Evolutionary conservation across 2,329 filamentous ascomycete genomes (phyloP).

Genomic region (Xylariaceae sp.): DNA sequence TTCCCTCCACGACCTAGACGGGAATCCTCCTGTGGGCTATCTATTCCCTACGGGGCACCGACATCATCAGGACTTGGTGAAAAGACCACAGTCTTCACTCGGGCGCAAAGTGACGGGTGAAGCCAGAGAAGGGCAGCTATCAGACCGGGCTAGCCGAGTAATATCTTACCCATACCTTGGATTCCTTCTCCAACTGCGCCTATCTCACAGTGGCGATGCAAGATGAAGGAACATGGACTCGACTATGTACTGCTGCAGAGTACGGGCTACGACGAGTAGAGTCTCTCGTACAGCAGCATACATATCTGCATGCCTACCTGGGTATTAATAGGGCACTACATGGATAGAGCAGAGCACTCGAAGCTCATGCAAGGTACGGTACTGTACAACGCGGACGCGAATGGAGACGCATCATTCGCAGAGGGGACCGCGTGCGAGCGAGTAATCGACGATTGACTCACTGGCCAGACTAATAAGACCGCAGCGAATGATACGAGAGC

Average conservation of each 20-base stretch:
- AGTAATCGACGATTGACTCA: conserved; percentile 17
- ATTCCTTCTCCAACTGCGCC: neutral
- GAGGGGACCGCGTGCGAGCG: neutral
- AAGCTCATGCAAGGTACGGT: conserved; percentile 27
- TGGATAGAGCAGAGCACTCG: neutral
- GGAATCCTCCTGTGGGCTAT: neutral
- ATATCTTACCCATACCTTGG: neutral
- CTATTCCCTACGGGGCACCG: neutral
- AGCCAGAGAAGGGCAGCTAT: neutral
- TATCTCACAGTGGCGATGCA: conserved; percentile 10
- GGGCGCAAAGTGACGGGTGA: neutral
- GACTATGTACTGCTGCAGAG: neutral
- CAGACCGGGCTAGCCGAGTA: neutral
- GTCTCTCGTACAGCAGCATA: neutral
- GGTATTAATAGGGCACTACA: too few species aligned
- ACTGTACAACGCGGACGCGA: conserved; percentile 26
- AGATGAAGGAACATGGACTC: neutral
- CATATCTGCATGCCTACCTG: neutral
- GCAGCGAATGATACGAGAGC: conserved; percentile 29
- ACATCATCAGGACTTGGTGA: neutral
- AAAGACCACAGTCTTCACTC: too few species aligned
- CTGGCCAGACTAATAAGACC: conserved; percentile 13
- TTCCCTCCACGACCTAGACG: neutral
- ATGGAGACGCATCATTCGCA: conserved; percentile 12
- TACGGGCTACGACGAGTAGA: neutral